Base-by-base conservation (phyloP, 345 rosid genomes). In the Draba incana region DNA sequence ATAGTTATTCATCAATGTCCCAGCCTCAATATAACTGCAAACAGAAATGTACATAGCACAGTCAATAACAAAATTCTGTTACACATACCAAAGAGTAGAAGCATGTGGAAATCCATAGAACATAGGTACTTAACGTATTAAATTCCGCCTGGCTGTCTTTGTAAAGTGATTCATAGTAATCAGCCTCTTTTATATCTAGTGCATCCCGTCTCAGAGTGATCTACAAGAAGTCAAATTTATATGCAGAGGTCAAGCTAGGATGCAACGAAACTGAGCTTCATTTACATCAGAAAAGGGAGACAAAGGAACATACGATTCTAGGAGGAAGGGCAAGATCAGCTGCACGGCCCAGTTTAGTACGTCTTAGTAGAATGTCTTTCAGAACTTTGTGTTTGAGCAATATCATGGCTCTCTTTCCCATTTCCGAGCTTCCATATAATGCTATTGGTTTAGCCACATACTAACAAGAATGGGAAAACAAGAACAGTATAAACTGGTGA, bases 281-380 rank as follows among this genome's bases (percentile, higher is more conserved):
- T 69, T 38, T 51, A 20, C 44, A 68, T 6, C 48, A 25, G 31
- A 42, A 66, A 60, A 56, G 27, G 27, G 68, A 37, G 54, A 56
- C 27, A 53, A 66, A 66, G 72, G 13, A 49, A 75, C 86, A 77
- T 80, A 94, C 97, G 49, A 87, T 83, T 79, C 95, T 85, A 3
- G 99, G 95, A 75, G 99, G 97, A 81, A 94, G 95, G 20, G 97
- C 97, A 61, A 94, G 99, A 84, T 94, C 99, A 63, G 99, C 87
- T 72, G 99, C 97, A 71, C 99, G 82, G 75, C 96, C 97, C 49
- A 75, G 84, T 75, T 94, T 94, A 14, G 99, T 94, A 69, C 99
- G 96, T 64, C 99, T 84, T 64, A 94, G 68, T 71, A 91, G 73
- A 8, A 89, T 80, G 61, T 78, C 82, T 60, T 78, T 89, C 74